Evolutionary conservation across 352 stramenopile genomes (phyloP).

Genomic region (Globisporangium acanthophoron): DNA sequence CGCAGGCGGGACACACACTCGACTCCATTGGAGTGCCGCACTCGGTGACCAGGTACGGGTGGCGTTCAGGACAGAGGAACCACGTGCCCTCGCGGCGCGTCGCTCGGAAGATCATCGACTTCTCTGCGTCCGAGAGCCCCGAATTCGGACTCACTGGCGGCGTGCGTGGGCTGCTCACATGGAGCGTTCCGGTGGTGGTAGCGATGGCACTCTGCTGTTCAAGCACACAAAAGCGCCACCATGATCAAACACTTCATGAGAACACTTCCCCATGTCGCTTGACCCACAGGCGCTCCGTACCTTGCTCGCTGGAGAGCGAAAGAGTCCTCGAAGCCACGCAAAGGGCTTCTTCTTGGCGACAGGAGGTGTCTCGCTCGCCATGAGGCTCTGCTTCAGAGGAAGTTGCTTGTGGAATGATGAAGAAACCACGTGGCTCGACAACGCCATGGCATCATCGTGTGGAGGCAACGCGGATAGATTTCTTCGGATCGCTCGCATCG

Average conservation of each 20-base stretch:
- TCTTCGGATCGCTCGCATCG: no score
- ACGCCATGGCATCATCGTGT: no score
- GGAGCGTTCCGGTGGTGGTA: background rate
- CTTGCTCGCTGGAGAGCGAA: background rate
- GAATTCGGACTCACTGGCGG: slow-evolving; percentile 13
- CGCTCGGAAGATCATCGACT: slow-evolving; percentile 23
- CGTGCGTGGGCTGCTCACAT: background rate
- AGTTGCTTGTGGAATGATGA: background rate
- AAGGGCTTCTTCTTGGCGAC: background rate
- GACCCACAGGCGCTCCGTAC: background rate
- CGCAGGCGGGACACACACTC: slow-evolving; percentile 17
- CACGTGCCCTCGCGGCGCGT: slow-evolving; percentile 13
- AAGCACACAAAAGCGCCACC: background rate
- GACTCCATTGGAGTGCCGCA: slow-evolving; percentile 22
- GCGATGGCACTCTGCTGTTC: background rate
- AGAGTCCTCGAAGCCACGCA: background rate
- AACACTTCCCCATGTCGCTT: background rate
- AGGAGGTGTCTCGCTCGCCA: background rate
- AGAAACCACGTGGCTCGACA: no score
- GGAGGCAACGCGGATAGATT: no score
- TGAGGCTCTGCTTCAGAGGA: background rate
- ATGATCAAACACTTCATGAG: background rate
- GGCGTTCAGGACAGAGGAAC: slow-evolving; percentile 21
- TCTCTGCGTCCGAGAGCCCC: slow-evolving; percentile 21
- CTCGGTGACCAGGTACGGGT: slow-evolving; percentile 29